phyloP scores from a whole-genome alignment of 345 rosid species.

The Brassica incana region DNA sequence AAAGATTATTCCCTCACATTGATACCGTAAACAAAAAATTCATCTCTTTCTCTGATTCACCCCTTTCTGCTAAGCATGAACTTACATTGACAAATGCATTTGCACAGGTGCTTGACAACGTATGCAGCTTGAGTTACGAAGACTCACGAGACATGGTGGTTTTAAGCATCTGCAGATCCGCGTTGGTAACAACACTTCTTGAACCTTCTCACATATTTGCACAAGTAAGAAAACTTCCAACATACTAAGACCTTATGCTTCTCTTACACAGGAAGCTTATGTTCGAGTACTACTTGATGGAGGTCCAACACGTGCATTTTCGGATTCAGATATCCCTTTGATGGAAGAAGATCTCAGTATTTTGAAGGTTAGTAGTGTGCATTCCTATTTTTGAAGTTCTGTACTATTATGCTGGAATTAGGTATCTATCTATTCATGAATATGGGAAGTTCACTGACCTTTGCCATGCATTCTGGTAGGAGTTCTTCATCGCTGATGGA shows the following conservation, averaged over 20 bases:
- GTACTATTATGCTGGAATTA: not conserved
- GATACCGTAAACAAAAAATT: slow-evolving; percentile 61
- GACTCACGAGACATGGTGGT: slow-evolving; percentile 78
- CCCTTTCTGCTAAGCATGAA: slow-evolving; percentile 8
- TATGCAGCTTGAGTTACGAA: slow-evolving; percentile 79
- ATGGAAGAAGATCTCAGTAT: slow-evolving; percentile 80
- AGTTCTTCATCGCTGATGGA: slow-evolving; percentile 91
- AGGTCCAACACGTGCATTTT: slow-evolving; percentile 89
- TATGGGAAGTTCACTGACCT: slow-evolving; percentile 12
- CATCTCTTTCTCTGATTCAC: slow-evolving; percentile 19
- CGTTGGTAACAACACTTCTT: slow-evolving; percentile 47
- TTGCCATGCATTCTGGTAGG: slow-evolving; percentile 46
- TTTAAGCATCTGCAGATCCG: slow-evolving; percentile 72
- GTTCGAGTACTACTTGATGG: slow-evolving; percentile 89
- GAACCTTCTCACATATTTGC: slow-evolving; percentile 7
- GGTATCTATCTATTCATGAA: not conserved
- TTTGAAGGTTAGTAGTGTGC: slow-evolving; percentile 56
- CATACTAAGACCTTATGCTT: slow-evolving; percentile 5
- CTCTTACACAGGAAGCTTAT: slow-evolving; percentile 62
- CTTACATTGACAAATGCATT: slow-evolving; percentile 25
- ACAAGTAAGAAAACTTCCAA: slow-evolving; percentile 14
- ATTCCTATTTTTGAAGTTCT: not conserved
- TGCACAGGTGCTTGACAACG: slow-evolving; percentile 70
- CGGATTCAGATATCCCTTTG: slow-evolving; percentile 68
- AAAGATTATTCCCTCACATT: slow-evolving; percentile 63